Percentiles rank a stretch among this genome's conserved stretches.
Evolutionary conservation across 208 protist genomes (phyloP).

Genomic region (Naegleria fowleri): DNA sequence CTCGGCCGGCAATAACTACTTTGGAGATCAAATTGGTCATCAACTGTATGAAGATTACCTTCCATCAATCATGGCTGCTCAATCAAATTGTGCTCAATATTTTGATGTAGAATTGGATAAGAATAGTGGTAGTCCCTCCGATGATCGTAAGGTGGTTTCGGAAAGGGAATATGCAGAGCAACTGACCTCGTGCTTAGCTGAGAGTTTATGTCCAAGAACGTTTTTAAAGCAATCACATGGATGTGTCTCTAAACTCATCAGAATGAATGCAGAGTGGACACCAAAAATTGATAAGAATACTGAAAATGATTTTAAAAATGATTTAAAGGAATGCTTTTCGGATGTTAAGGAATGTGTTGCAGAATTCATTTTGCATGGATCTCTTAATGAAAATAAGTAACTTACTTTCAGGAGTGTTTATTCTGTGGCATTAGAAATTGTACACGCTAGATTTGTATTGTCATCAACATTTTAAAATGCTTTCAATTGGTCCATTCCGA

Average conservation of each 20-base stretch:
- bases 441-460: too few relatives aligned
- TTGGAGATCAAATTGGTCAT: not conserved
- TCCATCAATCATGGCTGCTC: not conserved
- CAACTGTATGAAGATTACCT: not conserved
- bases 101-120: not conserved
- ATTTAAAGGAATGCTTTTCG: not conserved
- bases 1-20: not conserved
- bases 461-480: too few relatives aligned
- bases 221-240: not conserved
- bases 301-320: not conserved
- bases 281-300: not conserved
- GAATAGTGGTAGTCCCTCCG: not conserved
- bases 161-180: not conserved
- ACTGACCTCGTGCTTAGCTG: not conserved
- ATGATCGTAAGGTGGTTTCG: not conserved
- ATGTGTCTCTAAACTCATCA: not conserved
- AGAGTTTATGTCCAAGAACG: not conserved
- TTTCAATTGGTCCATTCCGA: too few relatives aligned
- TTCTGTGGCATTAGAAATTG: not conserved
- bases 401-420: not conserved
- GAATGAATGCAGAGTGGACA: not conserved
- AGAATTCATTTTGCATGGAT: not conserved
- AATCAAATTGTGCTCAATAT: not conserved
- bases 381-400: not conserved
- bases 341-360: not conserved